Percentiles rank a stretch among this genome's conserved stretches.
These are phyloP conservation scores for Spergularia bocconei DNA, from an alignment of 148 eudicot genomes.

Conservation along the genomic window DNA sequence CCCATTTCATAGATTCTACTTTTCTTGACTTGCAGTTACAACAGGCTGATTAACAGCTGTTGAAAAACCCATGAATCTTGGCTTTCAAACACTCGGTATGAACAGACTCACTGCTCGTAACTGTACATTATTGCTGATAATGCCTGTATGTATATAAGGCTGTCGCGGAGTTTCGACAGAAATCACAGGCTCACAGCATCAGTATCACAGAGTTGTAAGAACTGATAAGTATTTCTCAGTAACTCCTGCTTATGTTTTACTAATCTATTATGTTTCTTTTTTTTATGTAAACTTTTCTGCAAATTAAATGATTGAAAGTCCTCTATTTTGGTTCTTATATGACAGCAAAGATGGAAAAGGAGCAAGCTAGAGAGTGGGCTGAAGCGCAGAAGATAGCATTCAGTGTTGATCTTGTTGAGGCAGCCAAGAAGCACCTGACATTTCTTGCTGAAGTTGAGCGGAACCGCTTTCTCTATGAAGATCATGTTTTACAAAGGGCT, in stretches of 20 bases:
- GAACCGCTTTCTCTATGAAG: constrained; percentile 59
- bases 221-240: background rate
- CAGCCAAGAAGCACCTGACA: constrained; percentile 57
- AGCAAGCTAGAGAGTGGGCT: constrained; percentile 59
- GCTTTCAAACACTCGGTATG: background rate
- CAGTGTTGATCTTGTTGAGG: constrained; percentile 52
- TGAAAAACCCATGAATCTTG: too few relatives aligned
- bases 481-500: constrained; percentile 47
- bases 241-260: background rate
- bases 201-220: background rate
- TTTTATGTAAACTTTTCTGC: background rate
- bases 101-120: background rate
- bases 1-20: too few relatives aligned
- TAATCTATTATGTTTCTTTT: background rate
- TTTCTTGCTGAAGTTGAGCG: constrained; percentile 67
- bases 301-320: background rate
- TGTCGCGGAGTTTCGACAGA: background rate
- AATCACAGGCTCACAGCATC: too few relatives aligned
- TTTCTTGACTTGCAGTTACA: too few relatives aligned
- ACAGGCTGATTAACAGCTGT: too few relatives aligned
- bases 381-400: constrained; percentile 55
- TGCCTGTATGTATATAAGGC: background rate
- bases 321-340: background rate
- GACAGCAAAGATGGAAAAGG: constrained; percentile 19
- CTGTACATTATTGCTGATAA: background rate